A percentile compares a stretch with the other conserved stretches of the same genome.
Conservation (phyloP, 768 basidiomycete species). For the Mycena belliarum region DNA sequence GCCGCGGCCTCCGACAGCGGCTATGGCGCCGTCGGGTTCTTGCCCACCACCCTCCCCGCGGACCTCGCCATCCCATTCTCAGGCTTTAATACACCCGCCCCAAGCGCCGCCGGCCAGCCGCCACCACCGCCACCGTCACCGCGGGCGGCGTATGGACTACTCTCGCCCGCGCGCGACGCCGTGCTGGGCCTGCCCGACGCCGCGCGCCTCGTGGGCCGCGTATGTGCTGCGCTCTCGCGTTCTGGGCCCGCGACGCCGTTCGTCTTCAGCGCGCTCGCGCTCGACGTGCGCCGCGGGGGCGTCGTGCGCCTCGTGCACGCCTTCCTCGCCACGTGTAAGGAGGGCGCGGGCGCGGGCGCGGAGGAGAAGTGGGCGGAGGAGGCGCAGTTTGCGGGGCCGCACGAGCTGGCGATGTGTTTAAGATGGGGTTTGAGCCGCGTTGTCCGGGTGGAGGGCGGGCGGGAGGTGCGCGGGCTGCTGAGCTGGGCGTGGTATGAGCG, state of each 20-base stretch:
- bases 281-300: conserved; percentile 56
- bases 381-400: conserved; percentile 78
- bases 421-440: conserved; percentile 90
- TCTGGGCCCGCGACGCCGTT: conserved; percentile 66
- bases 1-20: neutral
- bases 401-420: conserved; percentile 89
- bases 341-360: conserved; percentile 31
- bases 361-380: conserved; percentile 76
- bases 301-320: conserved; percentile 60
- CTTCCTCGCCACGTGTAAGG: conserved; percentile 48
- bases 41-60: conserved; percentile 1
- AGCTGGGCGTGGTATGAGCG: conserved; percentile 82
- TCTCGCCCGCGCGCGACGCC: conserved; percentile 52
- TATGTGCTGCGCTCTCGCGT: conserved; percentile 50
- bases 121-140: neutral
- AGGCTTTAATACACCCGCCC: neutral
- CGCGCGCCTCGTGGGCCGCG: conserved; percentile 47
- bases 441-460: conserved; percentile 65
- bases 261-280: conserved; percentile 66
- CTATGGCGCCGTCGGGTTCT: conserved; percentile 5
- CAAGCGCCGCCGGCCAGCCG: too few relatives aligned
- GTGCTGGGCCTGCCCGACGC: conserved; percentile 56
- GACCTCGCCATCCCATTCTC: neutral
- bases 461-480: conserved; percentile 80
- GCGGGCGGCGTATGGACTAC: conserved; percentile 47